These are phyloP conservation scores for Mallotus repandus DNA, from an alignment of 441 rosid genomes.

Conservation along the genomic window DNA sequence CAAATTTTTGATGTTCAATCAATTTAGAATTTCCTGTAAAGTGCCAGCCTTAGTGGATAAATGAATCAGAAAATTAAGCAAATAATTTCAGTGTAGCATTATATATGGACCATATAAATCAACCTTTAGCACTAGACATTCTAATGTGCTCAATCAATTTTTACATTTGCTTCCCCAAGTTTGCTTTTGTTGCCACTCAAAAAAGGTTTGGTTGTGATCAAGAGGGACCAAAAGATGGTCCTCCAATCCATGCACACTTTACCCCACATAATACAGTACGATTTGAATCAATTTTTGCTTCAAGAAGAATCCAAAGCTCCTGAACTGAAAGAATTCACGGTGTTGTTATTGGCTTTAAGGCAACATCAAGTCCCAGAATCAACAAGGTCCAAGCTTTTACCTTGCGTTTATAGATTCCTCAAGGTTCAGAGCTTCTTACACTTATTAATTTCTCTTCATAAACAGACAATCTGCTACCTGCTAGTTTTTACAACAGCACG, in stretches of 20 bases:
- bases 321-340: not conserved
- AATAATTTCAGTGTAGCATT: constrained; percentile 13
- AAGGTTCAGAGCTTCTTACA: not conserved
- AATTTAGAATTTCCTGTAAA: not conserved
- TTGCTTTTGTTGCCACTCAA: constrained; percentile 30
- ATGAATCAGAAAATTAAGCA: not conserved
- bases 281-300: constrained; percentile 20
- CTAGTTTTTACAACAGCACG: too few relatives aligned
- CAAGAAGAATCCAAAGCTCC: constrained; percentile 41
- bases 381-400: not conserved
- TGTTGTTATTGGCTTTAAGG: not conserved
- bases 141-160: constrained; percentile 14
- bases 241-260: not conserved
- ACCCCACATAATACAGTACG: constrained; percentile 11
- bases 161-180: constrained; percentile 6
- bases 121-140: not conserved
- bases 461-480: not conserved
- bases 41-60: not conserved
- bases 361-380: not conserved
- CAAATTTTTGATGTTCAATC: not conserved
- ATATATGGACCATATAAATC: constrained; percentile 10
- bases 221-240: constrained; percentile 24
- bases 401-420: not conserved
- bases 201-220: constrained; percentile 20
- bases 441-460: not conserved